Percentiles rank a stretch among this genome's conserved stretches.
phyloP scores from a whole-genome alignment of 2,329 filamentous ascomycete species.

The Pseudocercospora cruenta region DNA sequence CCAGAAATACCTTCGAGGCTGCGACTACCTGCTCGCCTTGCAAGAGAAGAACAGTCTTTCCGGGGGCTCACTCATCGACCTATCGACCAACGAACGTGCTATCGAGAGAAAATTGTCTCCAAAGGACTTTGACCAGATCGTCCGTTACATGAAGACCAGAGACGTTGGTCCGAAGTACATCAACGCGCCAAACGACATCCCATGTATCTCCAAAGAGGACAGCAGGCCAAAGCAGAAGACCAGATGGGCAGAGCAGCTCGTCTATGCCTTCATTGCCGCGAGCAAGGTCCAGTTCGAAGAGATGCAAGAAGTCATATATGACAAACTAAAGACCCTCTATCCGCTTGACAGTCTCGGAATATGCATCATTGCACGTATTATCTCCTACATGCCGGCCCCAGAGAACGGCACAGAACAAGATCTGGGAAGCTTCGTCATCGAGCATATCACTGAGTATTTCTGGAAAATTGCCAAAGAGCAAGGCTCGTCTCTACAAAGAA shows the following conservation, averaged over 20 bases:
- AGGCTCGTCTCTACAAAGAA: constrained; percentile 2
- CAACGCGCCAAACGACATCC: constrained; percentile 4
- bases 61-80: constrained; percentile 13
- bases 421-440: constrained; percentile 14
- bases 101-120: background rate
- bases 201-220: background rate
- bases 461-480: constrained; percentile 10
- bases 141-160: constrained; percentile 13
- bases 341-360: constrained; percentile 19
- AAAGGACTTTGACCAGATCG: constrained; percentile 10
- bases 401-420: constrained; percentile 9
- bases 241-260: constrained; percentile 15
- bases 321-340: constrained; percentile 24
- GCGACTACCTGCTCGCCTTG: constrained; percentile 11
- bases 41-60: background rate
- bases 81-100: constrained; percentile 11
- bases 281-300: constrained; percentile 22
- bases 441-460: constrained; percentile 14
- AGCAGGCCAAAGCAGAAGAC: constrained; percentile 13
- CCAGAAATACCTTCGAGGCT: constrained; percentile 1
- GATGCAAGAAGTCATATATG: constrained; percentile 23
- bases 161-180: constrained; percentile 21
- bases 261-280: constrained; percentile 22
- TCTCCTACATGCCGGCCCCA: background rate
- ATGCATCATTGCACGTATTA: constrained; percentile 14